Base-by-base conservation (phyloP, 1,284 basidiomycete genomes). In the Mycena sp. region DNA sequence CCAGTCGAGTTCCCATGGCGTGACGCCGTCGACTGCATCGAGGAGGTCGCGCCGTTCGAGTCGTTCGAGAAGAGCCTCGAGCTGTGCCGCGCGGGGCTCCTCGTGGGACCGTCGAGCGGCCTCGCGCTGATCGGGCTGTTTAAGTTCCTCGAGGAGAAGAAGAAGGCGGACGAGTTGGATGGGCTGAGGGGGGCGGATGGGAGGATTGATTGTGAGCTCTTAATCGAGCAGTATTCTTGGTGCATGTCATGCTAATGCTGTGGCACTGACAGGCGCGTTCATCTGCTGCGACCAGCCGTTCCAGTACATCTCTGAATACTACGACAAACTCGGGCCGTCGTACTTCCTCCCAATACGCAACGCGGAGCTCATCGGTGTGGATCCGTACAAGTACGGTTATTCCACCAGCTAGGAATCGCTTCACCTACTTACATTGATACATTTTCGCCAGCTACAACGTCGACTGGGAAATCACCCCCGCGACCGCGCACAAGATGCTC, bases 1-100 rank as follows among this genome's bases (percentile, higher is more conserved):
- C 75, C 76, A 7, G 75, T 78, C 34, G 74, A 77, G 22, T 78
- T 78, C 55, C 77, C 77, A 6, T 78, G 77, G 77, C 69, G 77
- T 34, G 73, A 78, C 3, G 62, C 75, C 2, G 73, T 78, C 55
- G 77, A 78, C 65, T 69, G 63, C 52, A 71, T 78, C 52, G 77
- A 78, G 65, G 77, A 78, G 59, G 67, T 76, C 60, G 70, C 67
- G 8, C 72, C 77, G 3, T 74, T 75, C 37, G 74, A 74, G n/a
- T 77, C 77, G 5, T 78, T 76, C 59, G 74, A 74, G 62, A 70
- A 70, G 69, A 73, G 72, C 34, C 68, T 75, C 10, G 63, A 69
- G 54, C 57, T 72, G 14, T 74, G 67, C 59, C 67, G 73, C 46
- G 67, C 65, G 11, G 73, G 73, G 9, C 61, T 74, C 6, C 71